Evolutionary conservation across 1,284 basidiomycete genomes (phyloP).

Genomic region (Stygiomarasmius scandens): DNA sequence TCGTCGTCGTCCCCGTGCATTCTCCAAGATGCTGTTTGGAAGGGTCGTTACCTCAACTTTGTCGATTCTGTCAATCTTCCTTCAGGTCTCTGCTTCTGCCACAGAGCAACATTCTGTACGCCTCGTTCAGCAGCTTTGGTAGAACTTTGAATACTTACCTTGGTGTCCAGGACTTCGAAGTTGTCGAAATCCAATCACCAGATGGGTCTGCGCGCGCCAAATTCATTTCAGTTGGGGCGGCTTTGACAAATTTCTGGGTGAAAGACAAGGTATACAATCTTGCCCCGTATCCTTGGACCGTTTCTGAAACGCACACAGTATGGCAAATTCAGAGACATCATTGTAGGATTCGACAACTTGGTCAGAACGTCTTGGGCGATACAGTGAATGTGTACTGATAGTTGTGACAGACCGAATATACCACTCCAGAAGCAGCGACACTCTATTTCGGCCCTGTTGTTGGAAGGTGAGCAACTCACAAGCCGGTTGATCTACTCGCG

Average conservation of each 20-base stretch:
- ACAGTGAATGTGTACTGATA: neutral
- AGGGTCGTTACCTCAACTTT: neutral
- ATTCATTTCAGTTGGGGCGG: slow-evolving; percentile 46
- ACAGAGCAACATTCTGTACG: neutral
- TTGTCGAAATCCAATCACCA: slow-evolving; percentile 35
- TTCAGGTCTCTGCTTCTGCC: neutral
- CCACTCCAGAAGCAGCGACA: slow-evolving; percentile 35
- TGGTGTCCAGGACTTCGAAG: slow-evolving; percentile 26
- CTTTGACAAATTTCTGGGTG: slow-evolving; percentile 44
- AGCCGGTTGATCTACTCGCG: neutral
- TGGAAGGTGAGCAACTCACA: slow-evolving; percentile 34
- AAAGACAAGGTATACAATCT: slow-evolving; percentile 39
- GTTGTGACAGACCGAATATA: slow-evolving; percentile 35
- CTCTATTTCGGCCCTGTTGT: slow-evolving; percentile 45
- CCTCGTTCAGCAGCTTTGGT: too few relatives aligned
- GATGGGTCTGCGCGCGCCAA: slow-evolving; percentile 43
- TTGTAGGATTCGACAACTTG: slow-evolving; percentile 43
- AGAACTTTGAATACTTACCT: neutral
- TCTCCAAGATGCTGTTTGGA: neutral
- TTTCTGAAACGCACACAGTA: slow-evolving; percentile 22
- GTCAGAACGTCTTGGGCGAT: slow-evolving; percentile 17
- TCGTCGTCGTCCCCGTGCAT: too few relatives aligned
- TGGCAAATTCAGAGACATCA: slow-evolving; percentile 42
- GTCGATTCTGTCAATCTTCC: neutral
- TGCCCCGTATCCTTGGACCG: neutral